A percentile compares a stretch with the other conserved stretches of the same genome.
Evolutionary conservation across 331 rosid species (phyloP).

Genomic region (Phaseolus coccineus): DNA sequence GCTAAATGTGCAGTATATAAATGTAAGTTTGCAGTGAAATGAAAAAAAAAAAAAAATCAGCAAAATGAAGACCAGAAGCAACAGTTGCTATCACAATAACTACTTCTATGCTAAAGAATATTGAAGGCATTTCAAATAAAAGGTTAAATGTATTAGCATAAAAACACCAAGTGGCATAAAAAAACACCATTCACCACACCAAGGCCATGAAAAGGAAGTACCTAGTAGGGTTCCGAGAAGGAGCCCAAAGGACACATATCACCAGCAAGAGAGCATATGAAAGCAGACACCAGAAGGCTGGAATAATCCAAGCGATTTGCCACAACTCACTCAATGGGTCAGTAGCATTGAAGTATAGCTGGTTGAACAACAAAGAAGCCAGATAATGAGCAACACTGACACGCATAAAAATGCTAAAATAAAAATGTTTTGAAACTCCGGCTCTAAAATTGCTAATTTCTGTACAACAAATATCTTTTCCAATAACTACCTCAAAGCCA

Average conservation of each 20-base stretch:
- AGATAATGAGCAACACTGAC: slow-evolving; percentile 30
- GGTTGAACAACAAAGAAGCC: slow-evolving; percentile 40
- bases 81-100: background rate
- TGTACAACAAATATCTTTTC: background rate
- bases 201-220: slow-evolving; percentile 45
- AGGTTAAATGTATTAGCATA: slow-evolving; percentile 7
- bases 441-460: slow-evolving; percentile 16
- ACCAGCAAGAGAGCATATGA: slow-evolving; percentile 74
- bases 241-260: slow-evolving; percentile 94
- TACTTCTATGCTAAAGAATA: slow-evolving; percentile 4
- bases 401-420: background rate
- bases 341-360: slow-evolving; percentile 95
- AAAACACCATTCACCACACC: slow-evolving; percentile 12
- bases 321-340: slow-evolving; percentile 92
- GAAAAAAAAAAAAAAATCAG: background rate
- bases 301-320: slow-evolving; percentile 96
- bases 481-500: slow-evolving; percentile 85
- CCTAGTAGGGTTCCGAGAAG: slow-evolving; percentile 94
- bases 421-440: background rate
- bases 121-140: background rate
- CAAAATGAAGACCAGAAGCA: slow-evolving; percentile 9
- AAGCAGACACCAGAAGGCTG: slow-evolving; percentile 87
- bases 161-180: background rate
- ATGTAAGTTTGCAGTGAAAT: background rate
- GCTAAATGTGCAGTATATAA: background rate